These are phyloP conservation scores for Phalaenopsis aphrodite DNA, from an alignment of 106 monocot genomes.

Conservation along the genomic window DNA sequence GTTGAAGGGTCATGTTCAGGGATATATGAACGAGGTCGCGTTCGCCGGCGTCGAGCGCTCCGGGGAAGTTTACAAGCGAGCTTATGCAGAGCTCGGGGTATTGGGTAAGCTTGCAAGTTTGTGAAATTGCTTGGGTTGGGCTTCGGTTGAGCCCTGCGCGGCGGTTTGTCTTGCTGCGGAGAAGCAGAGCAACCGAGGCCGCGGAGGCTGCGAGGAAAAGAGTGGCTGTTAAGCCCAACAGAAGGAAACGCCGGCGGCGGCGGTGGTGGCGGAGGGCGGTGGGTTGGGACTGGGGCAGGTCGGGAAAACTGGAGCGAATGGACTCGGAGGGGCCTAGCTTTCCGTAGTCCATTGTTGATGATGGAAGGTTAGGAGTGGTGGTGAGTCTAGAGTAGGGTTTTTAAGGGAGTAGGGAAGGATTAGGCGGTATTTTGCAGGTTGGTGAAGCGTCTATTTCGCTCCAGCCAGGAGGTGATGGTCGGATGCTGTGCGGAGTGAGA, in stretches of 20 bases:
- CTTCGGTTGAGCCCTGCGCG: not conserved
- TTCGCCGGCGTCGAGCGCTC: constrained; percentile 31
- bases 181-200: constrained; percentile 15
- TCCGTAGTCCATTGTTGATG: constrained; percentile 32
- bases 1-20: constrained; percentile 77
- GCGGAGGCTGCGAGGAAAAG: constrained; percentile 25
- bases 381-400: not conserved
- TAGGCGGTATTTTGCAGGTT: not conserved
- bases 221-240: constrained; percentile 12
- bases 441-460: constrained; percentile 1
- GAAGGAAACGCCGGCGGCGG: constrained; percentile 3
- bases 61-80: constrained; percentile 64
- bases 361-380: not conserved
- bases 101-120: constrained; percentile 37
- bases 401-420: not conserved
- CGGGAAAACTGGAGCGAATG: constrained; percentile 2
- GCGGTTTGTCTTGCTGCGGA: constrained; percentile 2
- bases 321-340: constrained; percentile 24
- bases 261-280: no score
- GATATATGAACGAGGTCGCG: constrained; percentile 65
- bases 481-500: not conserved
- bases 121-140: constrained; percentile 46
- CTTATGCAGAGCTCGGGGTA: constrained; percentile 52
- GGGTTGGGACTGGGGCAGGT: not conserved
- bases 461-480: not conserved